Evolutionary conservation across 2,329 filamentous ascomycete genomes (phyloP).

Genomic region (Alternaria burnsii): DNA sequence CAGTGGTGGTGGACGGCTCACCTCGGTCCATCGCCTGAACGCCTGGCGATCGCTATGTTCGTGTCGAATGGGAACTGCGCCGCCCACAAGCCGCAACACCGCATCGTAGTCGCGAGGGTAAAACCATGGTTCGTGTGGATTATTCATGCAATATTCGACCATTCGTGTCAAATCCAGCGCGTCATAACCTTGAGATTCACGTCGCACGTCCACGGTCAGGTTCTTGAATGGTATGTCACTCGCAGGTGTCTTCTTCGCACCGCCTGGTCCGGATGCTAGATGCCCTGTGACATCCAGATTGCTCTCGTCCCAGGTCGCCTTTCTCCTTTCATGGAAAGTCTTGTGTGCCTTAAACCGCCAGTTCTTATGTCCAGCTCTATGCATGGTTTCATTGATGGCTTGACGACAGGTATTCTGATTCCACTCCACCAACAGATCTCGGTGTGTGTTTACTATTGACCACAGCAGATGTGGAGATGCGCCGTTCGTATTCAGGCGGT

Average conservation of each 20-base stretch:
- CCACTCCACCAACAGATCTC: conserved; percentile 19
- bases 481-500: conserved; percentile 34
- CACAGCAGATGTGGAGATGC: conserved; percentile 17
- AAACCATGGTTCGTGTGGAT: conserved; percentile 25
- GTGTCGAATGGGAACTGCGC: conserved; percentile 6
- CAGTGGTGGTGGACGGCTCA: neutral
- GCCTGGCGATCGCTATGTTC: conserved; percentile 21
- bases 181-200: conserved; percentile 26
- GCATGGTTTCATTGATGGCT: conserved; percentile 29
- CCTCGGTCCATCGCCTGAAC: conserved; percentile 16
- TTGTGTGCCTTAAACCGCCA: conserved; percentile 29
- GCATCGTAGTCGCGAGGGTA: conserved; percentile 33
- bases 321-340: conserved; percentile 12
- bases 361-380: conserved; percentile 20
- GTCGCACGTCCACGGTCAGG: conserved; percentile 26
- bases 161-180: conserved; percentile 37
- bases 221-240: conserved; percentile 25
- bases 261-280: neutral
- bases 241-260: neutral
- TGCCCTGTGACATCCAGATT: conserved; percentile 15
- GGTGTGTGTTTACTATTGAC: conserved; percentile 27
- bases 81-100: conserved; percentile 21
- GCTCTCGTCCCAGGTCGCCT: conserved; percentile 17
- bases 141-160: conserved; percentile 27
- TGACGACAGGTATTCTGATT: conserved; percentile 19